These are phyloP conservation scores for Tolypocladium cylindrosporum DNA, from an alignment of 2,329 filamentous ascomycete genomes.

Conservation along the genomic window DNA sequence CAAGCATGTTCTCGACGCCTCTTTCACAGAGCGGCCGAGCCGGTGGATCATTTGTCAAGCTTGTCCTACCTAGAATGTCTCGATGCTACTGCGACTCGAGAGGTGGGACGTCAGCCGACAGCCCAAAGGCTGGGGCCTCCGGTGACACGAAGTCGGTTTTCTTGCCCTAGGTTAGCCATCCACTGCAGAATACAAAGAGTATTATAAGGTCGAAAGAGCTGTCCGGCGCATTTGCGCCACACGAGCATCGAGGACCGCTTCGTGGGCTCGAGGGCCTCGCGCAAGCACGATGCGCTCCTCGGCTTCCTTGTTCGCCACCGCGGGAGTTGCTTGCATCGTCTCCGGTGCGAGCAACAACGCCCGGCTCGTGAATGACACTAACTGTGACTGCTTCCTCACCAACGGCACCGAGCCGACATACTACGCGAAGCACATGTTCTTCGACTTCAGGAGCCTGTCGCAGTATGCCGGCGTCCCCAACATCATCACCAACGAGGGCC, in stretches of 20 bases:
- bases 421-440: conserved; percentile 37
- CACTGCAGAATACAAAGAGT: too few relatives aligned
- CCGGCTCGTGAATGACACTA: conserved; percentile 12
- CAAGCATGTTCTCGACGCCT: too few relatives aligned
- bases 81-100: background rate
- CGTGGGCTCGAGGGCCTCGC: too few relatives aligned
- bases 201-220: too few relatives aligned
- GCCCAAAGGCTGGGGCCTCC: too few relatives aligned
- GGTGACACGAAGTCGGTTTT: too few relatives aligned
- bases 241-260: too few relatives aligned
- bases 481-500: conserved; percentile 16
- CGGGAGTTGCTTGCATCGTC: background rate
- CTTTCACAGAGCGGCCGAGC: background rate
- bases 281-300: too few relatives aligned
- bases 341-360: background rate
- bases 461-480: conserved; percentile 27
- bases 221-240: too few relatives aligned
- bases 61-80: background rate
- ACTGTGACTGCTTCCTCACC: conserved; percentile 38
- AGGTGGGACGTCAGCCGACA: background rate
- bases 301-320: background rate
- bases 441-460: conserved; percentile 35
- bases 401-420: conserved; percentile 32
- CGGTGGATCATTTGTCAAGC: background rate
- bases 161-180: too few relatives aligned